phyloP scores from a whole-genome alignment of 106 monocot genomes.

The Vanilla planifolia region DNA sequence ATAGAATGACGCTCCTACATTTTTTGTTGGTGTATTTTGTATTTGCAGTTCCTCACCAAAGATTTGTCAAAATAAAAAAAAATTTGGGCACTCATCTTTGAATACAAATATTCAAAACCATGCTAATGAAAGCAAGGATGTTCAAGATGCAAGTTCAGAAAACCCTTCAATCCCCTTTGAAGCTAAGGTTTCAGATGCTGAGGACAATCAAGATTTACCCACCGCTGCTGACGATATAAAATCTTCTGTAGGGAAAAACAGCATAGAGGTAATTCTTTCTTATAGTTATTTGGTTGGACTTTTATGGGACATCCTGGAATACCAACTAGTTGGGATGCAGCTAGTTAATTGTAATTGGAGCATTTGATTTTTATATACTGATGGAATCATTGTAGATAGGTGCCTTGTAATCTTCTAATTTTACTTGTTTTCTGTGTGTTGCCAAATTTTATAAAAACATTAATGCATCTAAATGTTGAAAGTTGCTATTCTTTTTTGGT shows the following conservation, averaged over 20 bases:
- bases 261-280: conserved; percentile 18
- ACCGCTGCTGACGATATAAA: conserved; percentile 10
- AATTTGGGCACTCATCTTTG: conserved; percentile 10
- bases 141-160: conserved; percentile 19
- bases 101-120: conserved; percentile 16
- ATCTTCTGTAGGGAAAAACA: conserved; percentile 18
- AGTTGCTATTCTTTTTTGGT: too few species aligned
- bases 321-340: too few species aligned
- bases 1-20: not conserved
- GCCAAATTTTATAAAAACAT: not conserved
- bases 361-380: not conserved
- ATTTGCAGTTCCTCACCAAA: conserved; percentile 37
- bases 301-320: not conserved
- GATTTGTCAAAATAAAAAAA: conserved; percentile 37
- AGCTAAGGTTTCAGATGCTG: conserved; percentile 11
- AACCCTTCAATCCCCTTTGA: conserved; percentile 2
- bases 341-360: too few species aligned
- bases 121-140: conserved; percentile 21
- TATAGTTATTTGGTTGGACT: not conserved
- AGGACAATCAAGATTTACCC: conserved; percentile 7
- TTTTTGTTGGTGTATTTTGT: not conserved
- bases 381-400: not conserved
- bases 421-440: not conserved
- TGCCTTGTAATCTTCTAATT: not conserved
- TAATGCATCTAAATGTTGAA: too few species aligned